These are phyloP conservation scores for Apiospora rasikravindrae DNA, from an alignment of 2,329 filamentous ascomycete species.

Conservation along the genomic window DNA sequence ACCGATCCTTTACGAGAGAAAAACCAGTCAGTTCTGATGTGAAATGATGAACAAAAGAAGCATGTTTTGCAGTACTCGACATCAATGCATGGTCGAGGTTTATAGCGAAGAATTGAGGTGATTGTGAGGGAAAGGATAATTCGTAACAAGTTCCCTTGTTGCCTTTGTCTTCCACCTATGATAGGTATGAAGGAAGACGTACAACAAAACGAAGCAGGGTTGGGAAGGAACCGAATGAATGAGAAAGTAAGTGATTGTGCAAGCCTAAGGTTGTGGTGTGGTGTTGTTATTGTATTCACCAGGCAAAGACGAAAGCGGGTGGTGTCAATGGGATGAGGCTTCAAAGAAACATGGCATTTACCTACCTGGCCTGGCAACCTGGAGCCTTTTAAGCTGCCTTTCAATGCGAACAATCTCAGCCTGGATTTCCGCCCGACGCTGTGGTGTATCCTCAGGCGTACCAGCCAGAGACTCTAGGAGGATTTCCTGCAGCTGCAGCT, in stretches of 20 bases:
- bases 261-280: too few relatives aligned
- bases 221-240: too few relatives aligned
- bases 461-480: conserved; percentile 23
- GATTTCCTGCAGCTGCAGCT: conserved; percentile 23
- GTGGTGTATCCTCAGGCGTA: conserved; percentile 21
- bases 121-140: not conserved
- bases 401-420: conserved; percentile 17
- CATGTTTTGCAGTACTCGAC: not conserved
- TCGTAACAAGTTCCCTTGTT: not conserved
- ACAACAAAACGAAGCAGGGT: too few relatives aligned
- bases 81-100: not conserved
- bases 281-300: not conserved
- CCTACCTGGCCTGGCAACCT: conserved; percentile 19
- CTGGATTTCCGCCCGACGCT: conserved; percentile 20
- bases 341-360: not conserved
- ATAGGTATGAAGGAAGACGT: too few relatives aligned
- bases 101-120: not conserved
- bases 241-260: too few relatives aligned
- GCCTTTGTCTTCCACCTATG: too few relatives aligned
- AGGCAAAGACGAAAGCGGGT: not conserved
- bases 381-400: conserved; percentile 20
- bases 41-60: not conserved
- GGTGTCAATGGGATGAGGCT: not conserved
- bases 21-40: not conserved
- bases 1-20: not conserved